These are phyloP conservation scores for Kockovaella imperatae DNA, from an alignment of 768 basidiomycete species.

Conservation along the genomic window DNA sequence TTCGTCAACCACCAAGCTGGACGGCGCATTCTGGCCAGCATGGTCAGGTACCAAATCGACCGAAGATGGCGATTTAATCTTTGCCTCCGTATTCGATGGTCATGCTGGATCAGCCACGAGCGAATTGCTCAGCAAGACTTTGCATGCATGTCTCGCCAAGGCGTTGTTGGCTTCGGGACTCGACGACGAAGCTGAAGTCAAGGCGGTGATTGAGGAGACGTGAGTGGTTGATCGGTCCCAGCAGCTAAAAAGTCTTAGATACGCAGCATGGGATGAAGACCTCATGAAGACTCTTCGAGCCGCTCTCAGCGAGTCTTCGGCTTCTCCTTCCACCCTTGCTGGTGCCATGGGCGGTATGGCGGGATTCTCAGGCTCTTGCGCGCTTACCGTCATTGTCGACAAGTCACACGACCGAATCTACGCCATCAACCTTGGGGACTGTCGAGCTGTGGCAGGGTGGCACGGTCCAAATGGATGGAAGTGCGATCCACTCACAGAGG, in stretches of 20 bases:
- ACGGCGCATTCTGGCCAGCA: no score
- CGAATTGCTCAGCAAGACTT: conserved; percentile 65
- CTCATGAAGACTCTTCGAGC: conserved; percentile 54
- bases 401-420: conserved; percentile 70
- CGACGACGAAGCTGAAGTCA: not conserved
- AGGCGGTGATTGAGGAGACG: not conserved
- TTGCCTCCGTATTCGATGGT: conserved; percentile 64
- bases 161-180: conserved; percentile 49
- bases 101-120: conserved; percentile 77
- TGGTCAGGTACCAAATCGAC: no score
- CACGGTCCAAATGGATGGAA: conserved; percentile 58
- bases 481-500: conserved; percentile 70
- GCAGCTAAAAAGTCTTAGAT: conserved; percentile 50
- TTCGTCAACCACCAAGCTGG: no score
- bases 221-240: conserved; percentile 10
- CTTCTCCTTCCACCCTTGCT: conserved; percentile 41
- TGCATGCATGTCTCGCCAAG: conserved; percentile 72
- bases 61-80: conserved; percentile 53
- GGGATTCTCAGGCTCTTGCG: conserved; percentile 81
- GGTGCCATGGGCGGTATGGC: conserved; percentile 62
- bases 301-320: not conserved
- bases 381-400: conserved; percentile 76
- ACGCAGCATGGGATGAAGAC: conserved; percentile 68
- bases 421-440: conserved; percentile 84
- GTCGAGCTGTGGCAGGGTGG: conserved; percentile 84